phyloP scores from a whole-genome alignment of 768 basidiomycete species.

The Suillus lakei region DNA sequence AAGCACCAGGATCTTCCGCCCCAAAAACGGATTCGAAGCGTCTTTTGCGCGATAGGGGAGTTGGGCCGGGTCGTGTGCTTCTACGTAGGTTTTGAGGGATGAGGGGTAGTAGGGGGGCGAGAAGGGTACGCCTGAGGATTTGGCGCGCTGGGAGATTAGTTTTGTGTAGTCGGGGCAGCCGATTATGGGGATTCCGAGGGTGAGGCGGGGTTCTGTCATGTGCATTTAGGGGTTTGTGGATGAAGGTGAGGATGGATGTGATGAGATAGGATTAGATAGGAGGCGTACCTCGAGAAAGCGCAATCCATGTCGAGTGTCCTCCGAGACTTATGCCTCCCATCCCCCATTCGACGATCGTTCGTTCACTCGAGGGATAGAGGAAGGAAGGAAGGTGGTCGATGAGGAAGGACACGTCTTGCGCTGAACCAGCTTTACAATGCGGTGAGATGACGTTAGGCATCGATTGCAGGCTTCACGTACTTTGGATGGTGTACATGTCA shows the following conservation, averaged over 20 bases:
- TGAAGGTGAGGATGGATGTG: not conserved
- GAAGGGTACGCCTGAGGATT: slow-evolving; percentile 44
- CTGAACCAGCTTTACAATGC: slow-evolving; percentile 55
- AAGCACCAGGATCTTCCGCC: slow-evolving; percentile 76
- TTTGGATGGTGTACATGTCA: slow-evolving; percentile 38
- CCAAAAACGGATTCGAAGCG: slow-evolving; percentile 60
- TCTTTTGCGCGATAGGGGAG: slow-evolving; percentile 45
- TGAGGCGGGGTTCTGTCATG: slow-evolving; percentile 48
- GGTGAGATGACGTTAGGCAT: not conserved
- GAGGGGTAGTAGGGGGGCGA: slow-evolving; percentile 62
- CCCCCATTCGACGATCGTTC: slow-evolving; percentile 67
- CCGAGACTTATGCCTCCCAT: slow-evolving; percentile 81
- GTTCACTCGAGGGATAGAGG: slow-evolving; percentile 71
- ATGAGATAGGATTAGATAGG: not conserved
- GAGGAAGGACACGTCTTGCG: slow-evolving; percentile 76
- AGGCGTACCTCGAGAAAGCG: slow-evolving; percentile 50
- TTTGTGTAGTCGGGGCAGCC: slow-evolving; percentile 74
- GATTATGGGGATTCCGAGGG: slow-evolving; percentile 55
- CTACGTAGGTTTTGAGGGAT: slow-evolving; percentile 53
- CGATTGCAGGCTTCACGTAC: slow-evolving; percentile 18
- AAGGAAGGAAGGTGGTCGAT: slow-evolving; percentile 80
- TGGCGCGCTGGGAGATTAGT: slow-evolving; percentile 63
- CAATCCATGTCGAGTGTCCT: slow-evolving; percentile 83
- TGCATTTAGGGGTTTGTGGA: not conserved
- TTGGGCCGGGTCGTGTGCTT: slow-evolving; percentile 48